phyloP scores from a whole-genome alignment of 805 yeast species.

The Hanseniaspora lachancei region DNA sequence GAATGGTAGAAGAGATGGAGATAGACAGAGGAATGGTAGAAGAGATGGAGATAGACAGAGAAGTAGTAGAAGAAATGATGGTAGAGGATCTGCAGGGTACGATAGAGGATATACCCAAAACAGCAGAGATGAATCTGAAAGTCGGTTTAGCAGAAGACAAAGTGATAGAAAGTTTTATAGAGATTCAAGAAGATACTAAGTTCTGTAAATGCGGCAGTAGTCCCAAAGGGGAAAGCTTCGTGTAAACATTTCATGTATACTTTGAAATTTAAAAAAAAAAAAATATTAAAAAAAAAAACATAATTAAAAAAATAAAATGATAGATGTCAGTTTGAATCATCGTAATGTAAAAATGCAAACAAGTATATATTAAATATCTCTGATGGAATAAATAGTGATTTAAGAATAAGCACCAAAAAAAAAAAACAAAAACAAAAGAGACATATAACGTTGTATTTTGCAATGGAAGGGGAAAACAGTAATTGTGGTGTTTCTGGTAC shows the following conservation, averaged over 20 bases:
- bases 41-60: not conserved
- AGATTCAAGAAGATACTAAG: not conserved
- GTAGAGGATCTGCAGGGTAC: not conserved
- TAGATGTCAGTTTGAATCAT: no score
- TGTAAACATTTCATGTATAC: not conserved
- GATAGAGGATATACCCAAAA: not conserved
- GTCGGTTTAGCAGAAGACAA: not conserved
- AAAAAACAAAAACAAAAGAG: no score
- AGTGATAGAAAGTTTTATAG: not conserved
- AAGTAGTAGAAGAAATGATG: not conserved
- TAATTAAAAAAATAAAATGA: no score
- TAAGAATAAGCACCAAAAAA: not conserved
- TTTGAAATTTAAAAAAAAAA: not conserved
- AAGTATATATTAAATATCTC: no score
- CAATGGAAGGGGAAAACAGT: conserved; percentile 4
- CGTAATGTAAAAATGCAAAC: no score
- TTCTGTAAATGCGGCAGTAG: not conserved
- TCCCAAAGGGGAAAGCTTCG: not conserved
- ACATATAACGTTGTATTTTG: not conserved
- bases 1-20: not conserved
- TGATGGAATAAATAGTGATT: no score
- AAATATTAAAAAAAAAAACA: no score
- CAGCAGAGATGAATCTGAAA: not conserved
- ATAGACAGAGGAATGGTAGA: not conserved
- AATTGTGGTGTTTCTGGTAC: conserved; percentile 30